Conservation (phyloP, 1,284 basidiomycete species). For the Pseudozyma hubeiensis region DNA sequence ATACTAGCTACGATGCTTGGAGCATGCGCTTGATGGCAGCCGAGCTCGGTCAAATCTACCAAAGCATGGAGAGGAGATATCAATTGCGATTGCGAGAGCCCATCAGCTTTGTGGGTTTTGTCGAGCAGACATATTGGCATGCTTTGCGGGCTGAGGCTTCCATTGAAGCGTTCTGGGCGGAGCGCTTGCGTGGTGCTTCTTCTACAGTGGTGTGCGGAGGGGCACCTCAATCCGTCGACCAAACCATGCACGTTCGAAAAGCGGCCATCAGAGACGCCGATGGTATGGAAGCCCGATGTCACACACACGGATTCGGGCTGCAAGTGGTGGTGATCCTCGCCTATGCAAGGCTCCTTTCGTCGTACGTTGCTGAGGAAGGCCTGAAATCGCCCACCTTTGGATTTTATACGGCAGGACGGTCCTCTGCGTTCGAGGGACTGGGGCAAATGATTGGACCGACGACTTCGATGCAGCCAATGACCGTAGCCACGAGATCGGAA, state of each 20-base stretch:
- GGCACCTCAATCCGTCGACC: constrained; percentile 9
- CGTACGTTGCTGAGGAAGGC: not conserved
- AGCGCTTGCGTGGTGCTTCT: constrained; percentile 2
- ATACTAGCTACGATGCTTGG: constrained; percentile 25
- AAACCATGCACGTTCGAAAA: constrained; percentile 10
- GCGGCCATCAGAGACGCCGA: not conserved
- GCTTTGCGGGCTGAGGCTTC: not conserved
- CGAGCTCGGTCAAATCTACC: constrained; percentile 11
- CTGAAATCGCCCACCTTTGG: constrained; percentile 17
- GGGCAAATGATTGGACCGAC: constrained; percentile 13
- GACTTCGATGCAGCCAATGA: constrained; percentile 22
- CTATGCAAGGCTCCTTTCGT: constrained; percentile 17
- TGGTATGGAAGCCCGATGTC: constrained; percentile 4
- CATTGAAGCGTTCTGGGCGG: not conserved
- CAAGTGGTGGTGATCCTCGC: constrained; percentile 21
- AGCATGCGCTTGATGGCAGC: constrained; percentile 17
- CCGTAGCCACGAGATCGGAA: constrained; percentile 5
- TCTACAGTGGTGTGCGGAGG: constrained; percentile 16
- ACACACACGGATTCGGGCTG: constrained; percentile 11
- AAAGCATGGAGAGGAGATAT: not conserved
- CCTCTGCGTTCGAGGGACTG: constrained; percentile 9
- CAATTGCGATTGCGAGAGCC: not conserved
- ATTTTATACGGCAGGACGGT: constrained; percentile 21
- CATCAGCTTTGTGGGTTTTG: constrained; percentile 4
- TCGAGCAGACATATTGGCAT: constrained; percentile 5